Conservation (phyloP, 2,329 filamentous ascomycete genomes). For the Lasiodiplodia sp. region DNA sequence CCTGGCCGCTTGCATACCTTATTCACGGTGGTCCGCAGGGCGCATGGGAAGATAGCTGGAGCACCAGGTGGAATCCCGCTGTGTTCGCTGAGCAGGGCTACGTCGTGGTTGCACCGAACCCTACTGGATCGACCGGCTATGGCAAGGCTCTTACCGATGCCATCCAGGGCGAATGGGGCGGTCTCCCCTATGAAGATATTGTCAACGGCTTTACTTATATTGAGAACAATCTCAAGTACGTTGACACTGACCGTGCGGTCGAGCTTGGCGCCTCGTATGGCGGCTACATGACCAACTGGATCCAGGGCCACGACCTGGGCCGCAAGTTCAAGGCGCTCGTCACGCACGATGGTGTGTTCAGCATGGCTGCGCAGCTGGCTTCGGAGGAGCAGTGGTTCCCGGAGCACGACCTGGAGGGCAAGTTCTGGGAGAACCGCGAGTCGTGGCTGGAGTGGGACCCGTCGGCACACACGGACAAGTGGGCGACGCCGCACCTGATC, state of each 20-base stretch:
- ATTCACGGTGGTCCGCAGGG: slow-evolving; percentile 86
- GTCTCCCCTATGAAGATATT: slow-evolving; percentile 82
- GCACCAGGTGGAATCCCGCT: slow-evolving; percentile 84
- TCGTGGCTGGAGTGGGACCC: slow-evolving; percentile 67
- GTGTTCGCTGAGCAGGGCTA: slow-evolving; percentile 90
- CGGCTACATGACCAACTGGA: slow-evolving; percentile 72
- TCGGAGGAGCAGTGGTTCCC: slow-evolving; percentile 62
- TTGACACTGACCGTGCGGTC: slow-evolving; percentile 74
- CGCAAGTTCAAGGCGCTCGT: slow-evolving; percentile 87
- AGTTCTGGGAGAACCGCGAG: slow-evolving; percentile 48
- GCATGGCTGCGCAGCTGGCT: slow-evolving; percentile 58
- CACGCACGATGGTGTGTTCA: slow-evolving; percentile 87
- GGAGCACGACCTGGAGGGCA: slow-evolving; percentile 52
- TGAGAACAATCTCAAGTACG: slow-evolving; percentile 67
- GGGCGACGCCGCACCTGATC: slow-evolving; percentile 86
- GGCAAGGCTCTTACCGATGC: slow-evolving; percentile 79
- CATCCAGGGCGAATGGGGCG: slow-evolving; percentile 84
- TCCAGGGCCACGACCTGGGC: slow-evolving; percentile 84
- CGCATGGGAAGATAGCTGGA: slow-evolving; percentile 78
- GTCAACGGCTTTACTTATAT: slow-evolving; percentile 80
- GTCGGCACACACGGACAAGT: slow-evolving; percentile 65
- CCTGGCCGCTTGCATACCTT: slow-evolving; percentile 79
- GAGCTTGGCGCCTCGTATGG: slow-evolving; percentile 70
- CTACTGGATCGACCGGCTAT: slow-evolving; percentile 83
- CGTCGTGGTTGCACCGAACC: slow-evolving; percentile 81